Conservation (phyloP, 2,329 filamentous ascomycete genomes). For the Cladosporium halotolerans region DNA sequence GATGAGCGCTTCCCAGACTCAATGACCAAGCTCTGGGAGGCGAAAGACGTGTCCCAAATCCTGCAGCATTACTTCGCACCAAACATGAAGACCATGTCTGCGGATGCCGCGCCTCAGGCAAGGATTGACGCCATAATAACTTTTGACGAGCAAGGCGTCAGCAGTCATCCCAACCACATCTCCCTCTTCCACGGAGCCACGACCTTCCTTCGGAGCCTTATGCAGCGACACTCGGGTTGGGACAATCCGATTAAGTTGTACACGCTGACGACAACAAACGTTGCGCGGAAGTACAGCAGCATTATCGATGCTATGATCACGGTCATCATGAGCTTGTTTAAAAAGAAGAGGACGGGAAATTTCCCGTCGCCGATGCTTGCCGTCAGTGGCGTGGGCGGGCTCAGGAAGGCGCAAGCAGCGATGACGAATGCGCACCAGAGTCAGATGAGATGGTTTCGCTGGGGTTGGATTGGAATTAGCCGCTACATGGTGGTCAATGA, state of each 20-base stretch:
- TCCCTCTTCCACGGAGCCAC: conserved; percentile 78
- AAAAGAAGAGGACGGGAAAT: conserved; percentile 46
- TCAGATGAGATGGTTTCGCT: conserved; percentile 98
- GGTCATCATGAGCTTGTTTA: conserved; percentile 50
- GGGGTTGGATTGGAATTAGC: conserved; percentile 86
- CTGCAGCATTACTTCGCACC: conserved; percentile 70
- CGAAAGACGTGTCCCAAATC: conserved; percentile 61
- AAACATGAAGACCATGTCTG: conserved; percentile 42
- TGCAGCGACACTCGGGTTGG: conserved; percentile 58
- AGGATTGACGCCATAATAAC: conserved; percentile 79
- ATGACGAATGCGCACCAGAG: conserved; percentile 89
- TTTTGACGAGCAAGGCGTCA: conserved; percentile 78
- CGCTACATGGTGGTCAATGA: conserved; percentile 97
- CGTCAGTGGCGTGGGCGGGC: conserved; percentile 58
- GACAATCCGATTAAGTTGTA: conserved; percentile 75
- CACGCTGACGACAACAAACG: conserved; percentile 65
- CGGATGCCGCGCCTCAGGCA: conserved; percentile 42
- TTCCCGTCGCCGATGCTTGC: conserved; percentile 58
- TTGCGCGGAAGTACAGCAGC: conserved; percentile 74
- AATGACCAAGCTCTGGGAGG: conserved; percentile 74
- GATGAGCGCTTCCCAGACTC: conserved; percentile 78
- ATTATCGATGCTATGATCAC: conserved; percentile 72
- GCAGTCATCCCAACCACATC: conserved; percentile 87
- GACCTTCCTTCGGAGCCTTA: conserved; percentile 61
- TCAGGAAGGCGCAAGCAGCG: conserved; percentile 67